Percentiles rank a stretch among this genome's conserved stretches.
Evolutionary conservation across 768 basidiomycete species (phyloP).

Genomic region (Dendrothele bispora): DNA sequence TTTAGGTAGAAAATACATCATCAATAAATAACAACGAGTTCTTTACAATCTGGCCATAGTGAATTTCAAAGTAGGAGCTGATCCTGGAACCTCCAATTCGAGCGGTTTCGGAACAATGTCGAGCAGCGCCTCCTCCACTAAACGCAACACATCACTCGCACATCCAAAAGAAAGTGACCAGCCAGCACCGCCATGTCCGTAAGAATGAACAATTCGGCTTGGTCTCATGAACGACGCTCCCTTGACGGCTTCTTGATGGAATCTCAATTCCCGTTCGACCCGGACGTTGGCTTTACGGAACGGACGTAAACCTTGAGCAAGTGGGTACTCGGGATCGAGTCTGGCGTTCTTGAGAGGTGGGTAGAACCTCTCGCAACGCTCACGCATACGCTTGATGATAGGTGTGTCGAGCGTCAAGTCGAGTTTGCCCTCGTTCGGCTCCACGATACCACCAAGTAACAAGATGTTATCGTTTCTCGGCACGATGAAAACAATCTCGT

Average conservation of each 20-base stretch:
- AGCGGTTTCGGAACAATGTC: too few species aligned
- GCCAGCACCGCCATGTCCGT: slow-evolving; percentile 27
- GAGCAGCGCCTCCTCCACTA: too few species aligned
- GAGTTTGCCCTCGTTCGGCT: slow-evolving; percentile 22
- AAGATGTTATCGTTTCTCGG: slow-evolving; percentile 36
- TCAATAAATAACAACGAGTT: too few species aligned
- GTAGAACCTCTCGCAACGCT: slow-evolving; percentile 26
- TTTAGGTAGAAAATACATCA: too few species aligned
- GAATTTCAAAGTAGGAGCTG: too few species aligned
- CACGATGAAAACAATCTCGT: slow-evolving; percentile 34
- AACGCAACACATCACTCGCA: too few species aligned
- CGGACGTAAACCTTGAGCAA: slow-evolving; percentile 30
- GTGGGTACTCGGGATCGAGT: slow-evolving; percentile 21
- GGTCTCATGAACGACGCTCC: not conserved
- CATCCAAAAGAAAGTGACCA: slow-evolving; percentile 25
- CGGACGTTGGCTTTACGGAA: slow-evolving; percentile 25
- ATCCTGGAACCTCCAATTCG: too few species aligned
- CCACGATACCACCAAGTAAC: slow-evolving; percentile 31
- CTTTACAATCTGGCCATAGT: too few species aligned
- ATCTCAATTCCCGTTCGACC: slow-evolving; percentile 25
- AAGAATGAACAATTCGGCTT: slow-evolving; percentile 26
- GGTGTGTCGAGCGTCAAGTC: slow-evolving; percentile 27
- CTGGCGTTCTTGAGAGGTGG: slow-evolving; percentile 25
- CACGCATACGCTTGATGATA: slow-evolving; percentile 28
- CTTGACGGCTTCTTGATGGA: slow-evolving; percentile 4